phyloP scores from a whole-genome alignment of 371 early-diverging fungal genomes.

The Mucor piriformis region DNA sequence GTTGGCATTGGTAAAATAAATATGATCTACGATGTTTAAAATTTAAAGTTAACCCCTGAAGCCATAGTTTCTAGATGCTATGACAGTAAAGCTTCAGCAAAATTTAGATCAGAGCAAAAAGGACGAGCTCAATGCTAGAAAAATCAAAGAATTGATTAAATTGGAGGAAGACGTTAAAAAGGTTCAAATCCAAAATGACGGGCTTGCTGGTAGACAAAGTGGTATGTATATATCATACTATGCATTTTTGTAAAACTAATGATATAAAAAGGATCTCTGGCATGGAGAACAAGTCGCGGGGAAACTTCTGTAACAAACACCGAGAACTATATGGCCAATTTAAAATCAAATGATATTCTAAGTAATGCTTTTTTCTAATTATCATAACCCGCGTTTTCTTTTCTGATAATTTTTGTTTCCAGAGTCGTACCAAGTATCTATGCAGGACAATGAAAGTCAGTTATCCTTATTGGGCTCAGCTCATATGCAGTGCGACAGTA shows the following conservation, averaged over 20 bases:
- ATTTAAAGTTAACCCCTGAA: neutral
- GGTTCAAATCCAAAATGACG: constrained; percentile 26
- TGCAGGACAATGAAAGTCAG: neutral
- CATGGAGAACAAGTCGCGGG: constrained; percentile 53
- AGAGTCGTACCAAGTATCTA: neutral
- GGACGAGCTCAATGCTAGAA: constrained; percentile 25
- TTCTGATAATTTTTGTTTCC: neutral
- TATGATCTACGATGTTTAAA: neutral
- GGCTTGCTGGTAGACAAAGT: constrained; percentile 57
- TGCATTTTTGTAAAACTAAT: neutral
- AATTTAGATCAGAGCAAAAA: constrained; percentile 4
- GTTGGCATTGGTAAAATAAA: constrained; percentile 37
- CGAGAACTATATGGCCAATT: neutral
- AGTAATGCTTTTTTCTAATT: constrained; percentile 2
- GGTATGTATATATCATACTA: constrained; percentile 22
- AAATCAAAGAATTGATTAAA: constrained; percentile 45
- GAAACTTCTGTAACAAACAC: constrained; percentile 25
- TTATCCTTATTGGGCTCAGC: constrained; percentile 12
- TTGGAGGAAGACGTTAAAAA: constrained; percentile 35
- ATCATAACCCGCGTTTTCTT: no score
- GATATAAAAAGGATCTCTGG: constrained; percentile 38
- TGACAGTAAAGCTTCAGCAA: constrained; percentile 24
- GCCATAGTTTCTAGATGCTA: constrained; percentile 5
- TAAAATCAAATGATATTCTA: neutral
- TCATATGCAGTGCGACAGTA: neutral